A percentile compares a stretch with the other conserved stretches of the same genome.
phyloP scores from a whole-genome alignment of 2,329 filamentous ascomycete species.

The Hymenoscyphus infarciens region DNA sequence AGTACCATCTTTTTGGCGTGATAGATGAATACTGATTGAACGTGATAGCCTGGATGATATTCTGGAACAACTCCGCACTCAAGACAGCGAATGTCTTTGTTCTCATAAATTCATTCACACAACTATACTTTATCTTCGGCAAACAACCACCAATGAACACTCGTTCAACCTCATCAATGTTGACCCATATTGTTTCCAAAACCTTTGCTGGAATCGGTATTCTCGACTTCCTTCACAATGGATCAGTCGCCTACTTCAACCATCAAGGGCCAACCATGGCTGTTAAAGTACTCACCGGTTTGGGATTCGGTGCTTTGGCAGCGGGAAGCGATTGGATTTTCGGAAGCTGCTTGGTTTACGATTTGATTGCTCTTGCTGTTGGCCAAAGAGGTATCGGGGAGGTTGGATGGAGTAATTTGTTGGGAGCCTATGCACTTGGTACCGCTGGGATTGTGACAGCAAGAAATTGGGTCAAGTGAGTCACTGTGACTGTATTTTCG shows the following conservation, averaged over 20 bases:
- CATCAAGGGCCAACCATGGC: slow-evolving; percentile 43
- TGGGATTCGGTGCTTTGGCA: slow-evolving; percentile 49
- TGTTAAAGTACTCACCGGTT: slow-evolving; percentile 50
- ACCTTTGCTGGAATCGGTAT: slow-evolving; percentile 59
- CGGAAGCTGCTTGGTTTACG: slow-evolving; percentile 56
- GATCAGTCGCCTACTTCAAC: slow-evolving; percentile 52
- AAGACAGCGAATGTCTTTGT: slow-evolving; percentile 54
- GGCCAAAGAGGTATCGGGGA: slow-evolving; percentile 47
- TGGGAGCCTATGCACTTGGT: slow-evolving; percentile 49
- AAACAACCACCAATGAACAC: slow-evolving; percentile 49
- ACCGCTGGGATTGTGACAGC: slow-evolving; percentile 50
- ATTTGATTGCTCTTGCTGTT: slow-evolving; percentile 50
- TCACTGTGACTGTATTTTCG: slow-evolving; percentile 14
- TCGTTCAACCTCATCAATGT: slow-evolving; percentile 46
- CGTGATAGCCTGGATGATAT: slow-evolving; percentile 53
- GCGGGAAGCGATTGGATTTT: slow-evolving; percentile 57
- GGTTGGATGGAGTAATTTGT: slow-evolving; percentile 46
- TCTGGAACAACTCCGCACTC: slow-evolving; percentile 53
- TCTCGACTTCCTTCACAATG: slow-evolving; percentile 57
- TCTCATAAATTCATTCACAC: slow-evolving; percentile 50
- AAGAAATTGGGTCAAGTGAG: slow-evolving; percentile 51
- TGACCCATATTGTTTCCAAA: slow-evolving; percentile 56
- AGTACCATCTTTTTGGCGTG: slow-evolving; percentile 24
- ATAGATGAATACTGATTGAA: neutral
- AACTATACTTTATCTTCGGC: slow-evolving; percentile 51